Evolutionary conservation across 257 asterid genomes (phyloP).

Genomic region (Solanum lignicaule): DNA sequence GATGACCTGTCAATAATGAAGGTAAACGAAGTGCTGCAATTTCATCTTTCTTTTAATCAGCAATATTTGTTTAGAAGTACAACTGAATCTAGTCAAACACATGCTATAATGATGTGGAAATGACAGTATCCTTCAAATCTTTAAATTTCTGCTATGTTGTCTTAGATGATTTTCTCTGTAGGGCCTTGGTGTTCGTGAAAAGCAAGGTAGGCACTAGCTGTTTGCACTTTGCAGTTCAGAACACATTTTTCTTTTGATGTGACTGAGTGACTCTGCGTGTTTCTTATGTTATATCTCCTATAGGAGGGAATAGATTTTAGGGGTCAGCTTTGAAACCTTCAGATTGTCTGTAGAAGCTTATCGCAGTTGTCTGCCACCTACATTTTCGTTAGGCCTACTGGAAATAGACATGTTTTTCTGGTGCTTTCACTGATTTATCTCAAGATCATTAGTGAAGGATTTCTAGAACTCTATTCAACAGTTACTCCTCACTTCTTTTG

Average conservation of each 20-base stretch:
- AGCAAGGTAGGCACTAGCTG: neutral
- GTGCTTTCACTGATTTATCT: neutral
- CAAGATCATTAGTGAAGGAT: neutral
- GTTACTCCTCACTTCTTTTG: neutral
- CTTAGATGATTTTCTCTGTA: neutral
- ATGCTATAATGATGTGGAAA: neutral
- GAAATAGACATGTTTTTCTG: neutral
- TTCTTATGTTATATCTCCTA: neutral
- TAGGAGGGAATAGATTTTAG: neutral
- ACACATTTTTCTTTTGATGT: neutral
- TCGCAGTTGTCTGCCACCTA: neutral
- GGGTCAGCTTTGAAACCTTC: neutral
- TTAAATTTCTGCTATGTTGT: neutral
- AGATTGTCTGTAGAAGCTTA: neutral
- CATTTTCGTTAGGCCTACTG: neutral
- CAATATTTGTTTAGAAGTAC: neutral
- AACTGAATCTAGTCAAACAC: neutral
- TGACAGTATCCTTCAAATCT: neutral
- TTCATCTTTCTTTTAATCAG: neutral
- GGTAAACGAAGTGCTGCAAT: conserved; percentile 28
- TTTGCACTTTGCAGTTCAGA: neutral
- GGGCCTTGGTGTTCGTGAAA: neutral
- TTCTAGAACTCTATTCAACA: neutral
- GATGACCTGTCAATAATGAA: conserved; percentile 95
- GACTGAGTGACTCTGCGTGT: neutral